phyloP scores from a whole-genome alignment of 495 filamentous ascomycete genomes.

The Penicillium manginii region DNA sequence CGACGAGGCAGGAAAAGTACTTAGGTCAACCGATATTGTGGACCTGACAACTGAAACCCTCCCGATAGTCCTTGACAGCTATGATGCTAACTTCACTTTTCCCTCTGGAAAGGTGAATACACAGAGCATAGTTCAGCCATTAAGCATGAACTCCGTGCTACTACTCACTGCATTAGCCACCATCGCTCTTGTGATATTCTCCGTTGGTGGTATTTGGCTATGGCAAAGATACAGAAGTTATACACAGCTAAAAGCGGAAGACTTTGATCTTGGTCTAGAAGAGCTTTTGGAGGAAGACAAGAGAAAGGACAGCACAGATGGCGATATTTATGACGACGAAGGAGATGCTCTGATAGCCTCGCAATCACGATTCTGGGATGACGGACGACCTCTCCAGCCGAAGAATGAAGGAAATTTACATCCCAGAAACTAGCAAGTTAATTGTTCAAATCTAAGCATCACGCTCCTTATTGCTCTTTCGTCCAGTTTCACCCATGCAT shows the following conservation, averaged over 20 bases:
- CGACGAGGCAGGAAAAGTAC: constrained; percentile 9
- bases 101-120: background rate
- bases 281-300: constrained; percentile 5
- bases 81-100: constrained; percentile 3
- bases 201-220: background rate
- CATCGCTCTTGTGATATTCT: background rate
- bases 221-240: constrained; percentile 16
- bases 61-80: constrained; percentile 7
- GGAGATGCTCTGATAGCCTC: background rate
- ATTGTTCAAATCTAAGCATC: no score
- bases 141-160: background rate
- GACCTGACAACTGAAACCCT: constrained; percentile 16
- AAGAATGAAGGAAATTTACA: background rate
- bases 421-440: no score
- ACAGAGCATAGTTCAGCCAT: background rate
- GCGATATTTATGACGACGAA: constrained; percentile 2
- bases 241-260: constrained; percentile 12
- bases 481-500: no score
- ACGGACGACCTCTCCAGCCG: background rate
- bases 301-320: constrained; percentile 4
- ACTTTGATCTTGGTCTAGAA: constrained; percentile 15
- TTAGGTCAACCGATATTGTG: constrained; percentile 19
- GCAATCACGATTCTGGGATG: background rate
- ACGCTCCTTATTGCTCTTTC: no score
- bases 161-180: constrained; percentile 6